Evolutionary conservation across 2,329 filamentous ascomycete species (phyloP).

Genomic region (Nemania diffusa): DNA sequence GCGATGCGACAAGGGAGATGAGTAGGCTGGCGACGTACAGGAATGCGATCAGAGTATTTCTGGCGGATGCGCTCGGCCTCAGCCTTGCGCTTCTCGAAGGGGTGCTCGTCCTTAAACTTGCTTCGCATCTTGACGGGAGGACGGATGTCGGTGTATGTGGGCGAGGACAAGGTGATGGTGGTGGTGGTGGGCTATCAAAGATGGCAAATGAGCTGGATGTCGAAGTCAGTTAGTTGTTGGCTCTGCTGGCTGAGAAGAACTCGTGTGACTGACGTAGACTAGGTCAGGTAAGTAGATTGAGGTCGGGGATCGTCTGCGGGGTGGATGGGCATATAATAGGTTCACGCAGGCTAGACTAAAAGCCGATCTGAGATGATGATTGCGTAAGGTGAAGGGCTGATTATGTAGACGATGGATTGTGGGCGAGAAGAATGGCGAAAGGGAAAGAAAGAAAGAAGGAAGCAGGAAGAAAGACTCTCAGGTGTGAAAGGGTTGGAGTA

Average conservation of each 20-base stretch:
- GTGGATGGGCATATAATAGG: background rate
- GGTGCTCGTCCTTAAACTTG: conserved; percentile 99
- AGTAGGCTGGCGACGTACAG: conserved; percentile 69
- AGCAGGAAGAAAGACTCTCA: conserved; percentile 5
- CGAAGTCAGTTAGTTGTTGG: conserved; percentile 18
- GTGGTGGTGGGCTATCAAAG: conserved; percentile 12
- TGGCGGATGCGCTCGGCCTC: conserved; percentile 99
- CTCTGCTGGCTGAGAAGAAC: background rate
- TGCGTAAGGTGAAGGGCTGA: conserved; percentile 10
- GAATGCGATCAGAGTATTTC: conserved; percentile 98
- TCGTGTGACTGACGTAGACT: background rate
- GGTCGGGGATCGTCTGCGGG: background rate
- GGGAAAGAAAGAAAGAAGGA: conserved; percentile 27
- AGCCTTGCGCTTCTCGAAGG: conserved; percentile 99
- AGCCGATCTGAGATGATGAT: background rate
- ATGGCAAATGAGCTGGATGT: conserved; percentile 3
- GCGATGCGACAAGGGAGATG: conserved; percentile 23
- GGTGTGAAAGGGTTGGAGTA: background rate
- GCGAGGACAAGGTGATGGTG: conserved; percentile 23
- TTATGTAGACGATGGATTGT: conserved; percentile 32
- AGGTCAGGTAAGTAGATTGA: background rate
- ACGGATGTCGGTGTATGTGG: conserved; percentile 31
- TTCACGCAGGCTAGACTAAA: background rate
- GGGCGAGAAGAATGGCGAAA: conserved; percentile 30
- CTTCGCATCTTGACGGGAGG: conserved; percentile 79